Evolutionary conservation across 2,329 filamentous ascomycete species (phyloP).

Genomic region (Herpotrichia juniperi): DNA sequence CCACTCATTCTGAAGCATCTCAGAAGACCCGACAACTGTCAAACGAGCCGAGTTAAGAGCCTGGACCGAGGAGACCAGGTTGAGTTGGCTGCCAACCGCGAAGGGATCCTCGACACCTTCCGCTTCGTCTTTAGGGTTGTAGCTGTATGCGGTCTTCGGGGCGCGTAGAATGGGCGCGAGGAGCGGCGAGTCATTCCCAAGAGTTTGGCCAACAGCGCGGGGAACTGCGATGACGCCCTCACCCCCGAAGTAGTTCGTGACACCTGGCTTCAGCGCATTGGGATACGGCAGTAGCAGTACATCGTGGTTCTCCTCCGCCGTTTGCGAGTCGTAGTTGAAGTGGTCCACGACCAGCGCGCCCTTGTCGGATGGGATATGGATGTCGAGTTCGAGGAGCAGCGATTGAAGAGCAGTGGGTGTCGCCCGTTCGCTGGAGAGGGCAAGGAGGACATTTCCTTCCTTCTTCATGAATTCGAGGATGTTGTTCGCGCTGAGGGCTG

Average conservation of each 20-base stretch:
- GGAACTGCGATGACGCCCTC: constrained; percentile 80
- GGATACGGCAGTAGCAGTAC: constrained; percentile 80
- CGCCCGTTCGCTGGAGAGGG: constrained; percentile 74
- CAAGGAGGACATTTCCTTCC: constrained; percentile 87
- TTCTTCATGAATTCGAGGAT: constrained; percentile 92
- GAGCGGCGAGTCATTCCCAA: constrained; percentile 77
- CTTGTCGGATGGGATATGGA: constrained; percentile 84
- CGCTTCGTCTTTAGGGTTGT: constrained; percentile 87
- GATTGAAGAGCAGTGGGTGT: constrained; percentile 76
- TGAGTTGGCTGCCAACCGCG: constrained; percentile 81
- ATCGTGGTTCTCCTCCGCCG: constrained; percentile 83
- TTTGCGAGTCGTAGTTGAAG: constrained; percentile 85
- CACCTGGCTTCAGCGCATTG: constrained; percentile 66
- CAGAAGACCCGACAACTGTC: constrained; percentile 81
- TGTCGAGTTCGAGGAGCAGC: constrained; percentile 85
- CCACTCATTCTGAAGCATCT: constrained; percentile 88
- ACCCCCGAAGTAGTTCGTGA: constrained; percentile 79
- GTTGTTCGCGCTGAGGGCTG: constrained; percentile 81
- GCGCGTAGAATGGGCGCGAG: constrained; percentile 83
- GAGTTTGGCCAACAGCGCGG: constrained; percentile 76
- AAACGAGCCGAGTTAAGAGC: constrained; percentile 92
- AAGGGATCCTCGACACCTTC: constrained; percentile 80
- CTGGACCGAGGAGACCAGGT: constrained; percentile 84
- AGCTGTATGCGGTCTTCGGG: constrained; percentile 85
- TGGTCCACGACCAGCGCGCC: constrained; percentile 89